phyloP scores from a whole-genome alignment of 768 basidiomycete genomes.

The Leccinum aurantiacum region DNA sequence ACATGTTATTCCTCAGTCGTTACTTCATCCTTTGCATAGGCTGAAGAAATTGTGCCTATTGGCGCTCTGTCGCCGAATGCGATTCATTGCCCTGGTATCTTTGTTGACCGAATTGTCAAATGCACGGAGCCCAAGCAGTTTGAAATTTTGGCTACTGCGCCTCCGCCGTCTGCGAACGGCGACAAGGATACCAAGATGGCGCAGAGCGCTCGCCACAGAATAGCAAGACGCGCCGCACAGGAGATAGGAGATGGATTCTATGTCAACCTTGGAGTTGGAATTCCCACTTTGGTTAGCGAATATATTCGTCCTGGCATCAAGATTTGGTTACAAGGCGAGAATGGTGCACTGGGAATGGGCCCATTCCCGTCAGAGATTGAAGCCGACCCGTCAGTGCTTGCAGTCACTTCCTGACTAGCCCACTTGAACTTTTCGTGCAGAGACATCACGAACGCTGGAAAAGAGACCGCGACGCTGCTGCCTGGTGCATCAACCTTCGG shows the following conservation, averaged over 20 bases:
- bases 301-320: conserved; percentile 66
- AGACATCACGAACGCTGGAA: conserved; percentile 95
- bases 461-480: conserved; percentile 89
- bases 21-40: conserved; percentile 50
- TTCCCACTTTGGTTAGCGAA: conserved; percentile 87
- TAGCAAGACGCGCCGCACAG: conserved; percentile 81
- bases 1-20: conserved; percentile 3
- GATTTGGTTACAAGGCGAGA: conserved; percentile 87
- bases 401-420: neutral
- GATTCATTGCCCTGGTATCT: conserved; percentile 79
- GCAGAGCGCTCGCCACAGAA: conserved; percentile 62
- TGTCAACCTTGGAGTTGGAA: conserved; percentile 87
- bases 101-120: conserved; percentile 80
- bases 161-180: conserved; percentile 39
- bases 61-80: conserved; percentile 80
- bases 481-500: conserved; percentile 92
- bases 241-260: conserved; percentile 85
- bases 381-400: conserved; percentile 69
- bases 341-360: conserved; percentile 84
- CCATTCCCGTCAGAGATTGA: conserved; percentile 77
- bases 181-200: conserved; percentile 50
- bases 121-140: conserved; percentile 74
- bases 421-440: conserved; percentile 49
- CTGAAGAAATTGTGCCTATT: conserved; percentile 84
- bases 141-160: conserved; percentile 67